Base-by-base conservation (phyloP, 257 asterid genomes). In the Lithospermum erythrorhizon region DNA sequence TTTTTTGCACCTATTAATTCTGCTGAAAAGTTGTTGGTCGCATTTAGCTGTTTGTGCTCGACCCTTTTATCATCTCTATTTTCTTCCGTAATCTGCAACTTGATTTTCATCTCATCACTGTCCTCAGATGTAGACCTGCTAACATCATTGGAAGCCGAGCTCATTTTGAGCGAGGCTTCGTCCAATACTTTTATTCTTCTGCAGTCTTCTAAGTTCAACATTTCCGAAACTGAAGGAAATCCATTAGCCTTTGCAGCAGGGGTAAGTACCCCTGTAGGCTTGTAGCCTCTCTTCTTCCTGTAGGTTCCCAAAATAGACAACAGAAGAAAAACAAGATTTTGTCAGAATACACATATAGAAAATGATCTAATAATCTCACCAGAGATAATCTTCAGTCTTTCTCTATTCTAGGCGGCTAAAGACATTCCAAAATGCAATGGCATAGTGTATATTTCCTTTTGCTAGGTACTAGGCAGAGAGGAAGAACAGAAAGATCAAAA, bases 261-360 rank as follows among this genome's bases (percentile, higher is more conserved):
- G 25, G 62, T 2, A 60, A 61, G 68, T 19, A 21, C 6, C 53
- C 73, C 67, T 22, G 68, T 61, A 9, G 63, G 68, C 41, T 19
- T 49, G 55, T 52, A 49, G 35, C 68, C 73, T 29, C 68, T 53
- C 53, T 49, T 63, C 62, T 68, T 57, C 68, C 73, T 68, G 48
- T 14, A 25, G 52, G 21, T 41, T n/a, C 5, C 4, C 47, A 56
- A 48, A n/a, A 10, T 13, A 37, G 7, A 16, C 6, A 59, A 7
- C 30, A 15, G 55, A 25, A 62, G 15, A 22, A 51, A 16, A 6
- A 21, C 23, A 14, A 24, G 6, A 49, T 25, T 62, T 14, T 6
- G 23, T 6, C 61, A 20, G 21, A 19, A 13, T 19, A 3, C 47
- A 24, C 18, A 41, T 41, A 54, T 7, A 27, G 37, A 5, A 10